phyloP scores from a whole-genome alignment of 257 asterid species.

The Gentiana straminea region DNA sequence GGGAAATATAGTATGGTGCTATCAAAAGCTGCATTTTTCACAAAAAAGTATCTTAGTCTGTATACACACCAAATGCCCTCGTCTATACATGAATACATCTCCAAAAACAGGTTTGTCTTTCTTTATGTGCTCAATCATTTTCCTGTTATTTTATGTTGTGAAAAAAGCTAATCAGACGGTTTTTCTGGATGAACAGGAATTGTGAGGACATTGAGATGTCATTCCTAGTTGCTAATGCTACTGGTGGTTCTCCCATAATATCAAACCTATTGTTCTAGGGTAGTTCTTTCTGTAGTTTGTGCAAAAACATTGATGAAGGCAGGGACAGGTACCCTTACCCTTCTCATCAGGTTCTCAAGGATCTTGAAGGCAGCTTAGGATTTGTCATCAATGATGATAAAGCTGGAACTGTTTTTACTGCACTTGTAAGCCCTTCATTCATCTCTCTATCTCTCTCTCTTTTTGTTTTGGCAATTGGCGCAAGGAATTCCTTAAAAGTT shows the following conservation, averaged over 20 bases:
- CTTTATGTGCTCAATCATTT: neutral
- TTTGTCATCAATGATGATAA: slow-evolving; percentile 82
- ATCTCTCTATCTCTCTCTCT: neutral
- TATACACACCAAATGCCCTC: slow-evolving; percentile 70
- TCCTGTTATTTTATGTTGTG: neutral
- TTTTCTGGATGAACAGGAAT: slow-evolving; percentile 34
- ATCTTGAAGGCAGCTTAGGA: slow-evolving; percentile 79
- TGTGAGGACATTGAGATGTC: slow-evolving; percentile 96
- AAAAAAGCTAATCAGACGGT: slow-evolving; percentile 1
- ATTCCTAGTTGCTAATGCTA: slow-evolving; percentile 77
- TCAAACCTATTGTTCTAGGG: too few relatives aligned
- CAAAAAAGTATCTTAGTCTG: slow-evolving; percentile 59
- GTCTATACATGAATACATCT: slow-evolving; percentile 55
- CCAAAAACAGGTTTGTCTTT: slow-evolving; percentile 42
- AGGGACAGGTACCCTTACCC: slow-evolving; percentile 85
- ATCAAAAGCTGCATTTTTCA: slow-evolving; percentile 72
- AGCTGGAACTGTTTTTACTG: slow-evolving; percentile 55
- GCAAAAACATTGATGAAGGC: too few relatives aligned
- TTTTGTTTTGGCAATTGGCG: neutral
- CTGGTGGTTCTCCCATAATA: slow-evolving; percentile 60
- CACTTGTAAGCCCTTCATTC: slow-evolving; percentile 50
- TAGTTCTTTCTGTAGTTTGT: too few relatives aligned
- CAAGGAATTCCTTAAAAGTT: neutral
- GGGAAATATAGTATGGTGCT: slow-evolving; percentile 73
- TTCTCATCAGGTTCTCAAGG: slow-evolving; percentile 82